A percentile compares a stretch with the other conserved stretches of the same genome.
Conservation (phyloP, 768 basidiomycete species). For the Lentinus brumalis region DNA sequence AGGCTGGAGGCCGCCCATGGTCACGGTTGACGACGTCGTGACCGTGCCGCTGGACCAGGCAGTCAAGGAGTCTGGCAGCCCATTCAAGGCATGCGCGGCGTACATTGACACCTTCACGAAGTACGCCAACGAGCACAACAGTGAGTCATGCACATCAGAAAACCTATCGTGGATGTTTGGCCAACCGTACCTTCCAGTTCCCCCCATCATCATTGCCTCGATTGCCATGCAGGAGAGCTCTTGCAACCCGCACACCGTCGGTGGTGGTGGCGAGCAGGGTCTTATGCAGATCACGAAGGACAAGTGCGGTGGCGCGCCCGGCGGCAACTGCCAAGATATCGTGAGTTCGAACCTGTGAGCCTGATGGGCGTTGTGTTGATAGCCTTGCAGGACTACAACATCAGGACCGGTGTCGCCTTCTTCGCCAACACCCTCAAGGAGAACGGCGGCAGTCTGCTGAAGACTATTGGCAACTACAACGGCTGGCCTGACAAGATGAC, state of each 20-base stretch:
- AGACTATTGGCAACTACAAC: slow-evolving; percentile 73
- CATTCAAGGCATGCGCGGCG: slow-evolving; percentile 60
- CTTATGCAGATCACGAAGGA: slow-evolving; percentile 84
- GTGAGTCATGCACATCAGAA: slow-evolving; percentile 30
- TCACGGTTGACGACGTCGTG: slow-evolving; percentile 55
- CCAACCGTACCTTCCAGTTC: slow-evolving; percentile 40
- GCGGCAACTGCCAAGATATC: slow-evolving; percentile 43
- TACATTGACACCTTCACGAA: slow-evolving; percentile 60
- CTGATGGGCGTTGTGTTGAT: neutral
- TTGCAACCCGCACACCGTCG: slow-evolving; percentile 68
- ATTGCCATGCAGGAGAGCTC: slow-evolving; percentile 88
- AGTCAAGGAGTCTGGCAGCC: slow-evolving; percentile 47
- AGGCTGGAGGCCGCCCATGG: slow-evolving; percentile 74
- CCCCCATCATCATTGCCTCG: slow-evolving; percentile 77
- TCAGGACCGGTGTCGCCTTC: slow-evolving; percentile 63
- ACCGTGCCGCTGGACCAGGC: slow-evolving; percentile 49
- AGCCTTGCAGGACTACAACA: slow-evolving; percentile 62
- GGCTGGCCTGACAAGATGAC: slow-evolving; percentile 69
- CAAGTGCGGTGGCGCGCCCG: slow-evolving; percentile 66
- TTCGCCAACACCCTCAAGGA: slow-evolving; percentile 52
- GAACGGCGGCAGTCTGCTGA: slow-evolving; percentile 55
- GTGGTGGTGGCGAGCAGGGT: slow-evolving; percentile 82
- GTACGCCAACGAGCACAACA: slow-evolving; percentile 47
- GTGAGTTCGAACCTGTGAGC: slow-evolving; percentile 25
- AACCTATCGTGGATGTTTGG: neutral